Percentiles rank a stretch among this genome's conserved stretches.
Conservation (phyloP, 805 yeast species). For the Teunomyces atbi region DNA sequence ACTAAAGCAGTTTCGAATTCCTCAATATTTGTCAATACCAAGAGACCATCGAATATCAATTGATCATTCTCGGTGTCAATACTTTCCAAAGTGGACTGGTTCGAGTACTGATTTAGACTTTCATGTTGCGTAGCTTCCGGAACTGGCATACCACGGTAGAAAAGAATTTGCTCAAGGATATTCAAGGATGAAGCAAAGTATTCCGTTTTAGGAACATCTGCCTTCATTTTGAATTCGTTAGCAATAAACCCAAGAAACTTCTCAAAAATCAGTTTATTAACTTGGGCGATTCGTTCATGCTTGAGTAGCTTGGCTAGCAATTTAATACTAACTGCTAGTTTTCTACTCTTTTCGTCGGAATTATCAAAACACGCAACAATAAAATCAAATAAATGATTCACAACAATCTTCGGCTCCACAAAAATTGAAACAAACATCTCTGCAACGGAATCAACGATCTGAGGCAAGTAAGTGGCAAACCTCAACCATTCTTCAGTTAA, state of each 20-base stretch:
- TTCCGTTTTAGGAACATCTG: slow-evolving; percentile 31
- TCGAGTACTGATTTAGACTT: slow-evolving; percentile 6
- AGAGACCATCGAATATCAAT: slow-evolving; percentile 43
- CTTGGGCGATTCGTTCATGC: slow-evolving; percentile 10
- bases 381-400: slow-evolving; percentile 10
- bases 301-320: slow-evolving; percentile 13
- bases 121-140: slow-evolving; percentile 27
- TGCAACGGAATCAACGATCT: slow-evolving; percentile 17
- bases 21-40: slow-evolving; percentile 39
- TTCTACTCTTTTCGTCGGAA: slow-evolving; percentile 8
- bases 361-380: slow-evolving; percentile 12
- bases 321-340: slow-evolving; percentile 11
- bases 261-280: slow-evolving; percentile 18
- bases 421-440: slow-evolving; percentile 15
- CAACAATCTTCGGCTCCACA: slow-evolving; percentile 8
- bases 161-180: slow-evolving; percentile 54
- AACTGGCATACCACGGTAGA: slow-evolving; percentile 50
- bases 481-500: slow-evolving; percentile 15
- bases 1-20: slow-evolving; percentile 50
- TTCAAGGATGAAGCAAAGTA: slow-evolving; percentile 63
- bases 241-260: slow-evolving; percentile 37
- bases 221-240: slow-evolving; percentile 22
- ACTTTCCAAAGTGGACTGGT: slow-evolving; percentile 11
- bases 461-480: slow-evolving; percentile 18
- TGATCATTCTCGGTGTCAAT: slow-evolving; percentile 20